Base-by-base conservation (phyloP, 2,329 filamentous ascomycete species). In the Orbilia brochopaga region DNA sequence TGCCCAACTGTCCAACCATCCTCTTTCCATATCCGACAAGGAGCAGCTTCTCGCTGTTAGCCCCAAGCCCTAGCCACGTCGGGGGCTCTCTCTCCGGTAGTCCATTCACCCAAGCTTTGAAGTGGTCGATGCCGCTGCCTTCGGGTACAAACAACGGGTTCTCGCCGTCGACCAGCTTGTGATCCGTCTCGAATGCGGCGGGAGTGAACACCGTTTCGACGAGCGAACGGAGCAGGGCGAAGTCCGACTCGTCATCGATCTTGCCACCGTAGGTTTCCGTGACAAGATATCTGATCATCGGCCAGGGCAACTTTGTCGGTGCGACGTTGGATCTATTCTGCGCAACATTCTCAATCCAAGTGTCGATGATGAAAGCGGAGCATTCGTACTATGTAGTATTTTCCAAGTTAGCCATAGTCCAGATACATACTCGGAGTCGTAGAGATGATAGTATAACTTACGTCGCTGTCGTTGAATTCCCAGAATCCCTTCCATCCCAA, bases 401-500 rank as follows among this genome's bases (percentile, higher is more conserved):
- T 55, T n/a, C 10, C 27, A 23, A 30, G 74, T 79, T 77, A 77
- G 77, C 62, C 2, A 23, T n/a, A 3, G 2, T 53, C 42, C 21
- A 57, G 13, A 19, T 17, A 15, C 51, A 35, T 15, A 51, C 23
- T 52, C 62, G 53, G 66, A 42, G 13, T 17, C 2, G 2, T 21
- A 51, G 53, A 2, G 70, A 15, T 32, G 21, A 51, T 21, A 54
- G n/a, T 11, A 70, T 40, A 32, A 75, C 90, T 90, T 86, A 95
- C 91, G 81, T 99, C 94, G 76, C 92, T 96, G 80, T 99, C 95
- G 79, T 99, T 99, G 80, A 99, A 99, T 81, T 99, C 95, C 94
- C 95, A 99, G 84, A 97, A 96, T 60, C 92, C 91, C 83, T 96
- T 97, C 94, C 94, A 99, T 72, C 94, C 94, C 62, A 99, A 83